Evolutionary conservation across 352 stramenopile species (phyloP).

Genomic region (Achlya hypogyna): DNA sequence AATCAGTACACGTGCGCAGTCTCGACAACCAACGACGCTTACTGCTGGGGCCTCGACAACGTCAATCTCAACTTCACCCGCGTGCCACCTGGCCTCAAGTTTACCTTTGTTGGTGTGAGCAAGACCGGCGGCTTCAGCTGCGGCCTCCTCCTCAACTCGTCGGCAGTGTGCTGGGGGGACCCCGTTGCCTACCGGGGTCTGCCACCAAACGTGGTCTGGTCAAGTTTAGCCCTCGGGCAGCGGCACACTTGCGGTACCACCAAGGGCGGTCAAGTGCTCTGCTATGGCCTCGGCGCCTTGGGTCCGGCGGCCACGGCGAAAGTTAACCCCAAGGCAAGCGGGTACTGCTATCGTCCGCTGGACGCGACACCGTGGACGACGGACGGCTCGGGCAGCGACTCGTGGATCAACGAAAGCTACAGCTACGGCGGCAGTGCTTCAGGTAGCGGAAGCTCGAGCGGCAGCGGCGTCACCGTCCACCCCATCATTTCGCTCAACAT

Average conservation of each 20-base stretch:
- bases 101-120: background rate
- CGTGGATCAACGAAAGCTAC: background rate
- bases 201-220: background rate
- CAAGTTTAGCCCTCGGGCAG: background rate
- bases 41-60: conserved; percentile 10
- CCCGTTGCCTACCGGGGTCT: background rate
- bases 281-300: background rate
- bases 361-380: background rate
- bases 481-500: background rate
- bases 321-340: background rate
- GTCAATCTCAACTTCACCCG: background rate
- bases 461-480: background rate
- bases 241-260: background rate
- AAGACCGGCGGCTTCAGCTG: background rate
- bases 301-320: background rate
- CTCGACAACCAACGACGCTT: background rate
- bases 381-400: background rate
- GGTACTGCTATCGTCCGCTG: background rate
- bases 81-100: background rate
- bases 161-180: background rate
- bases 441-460: too few relatives aligned
- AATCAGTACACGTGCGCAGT: conserved; percentile 14
- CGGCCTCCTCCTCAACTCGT: background rate
- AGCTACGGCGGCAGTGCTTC: background rate
- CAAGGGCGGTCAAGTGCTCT: background rate